Percentiles rank a stretch among this genome's conserved stretches.
phyloP scores from a whole-genome alignment of 2,329 filamentous ascomycete species.

The Cyphellophora europaea region DNA sequence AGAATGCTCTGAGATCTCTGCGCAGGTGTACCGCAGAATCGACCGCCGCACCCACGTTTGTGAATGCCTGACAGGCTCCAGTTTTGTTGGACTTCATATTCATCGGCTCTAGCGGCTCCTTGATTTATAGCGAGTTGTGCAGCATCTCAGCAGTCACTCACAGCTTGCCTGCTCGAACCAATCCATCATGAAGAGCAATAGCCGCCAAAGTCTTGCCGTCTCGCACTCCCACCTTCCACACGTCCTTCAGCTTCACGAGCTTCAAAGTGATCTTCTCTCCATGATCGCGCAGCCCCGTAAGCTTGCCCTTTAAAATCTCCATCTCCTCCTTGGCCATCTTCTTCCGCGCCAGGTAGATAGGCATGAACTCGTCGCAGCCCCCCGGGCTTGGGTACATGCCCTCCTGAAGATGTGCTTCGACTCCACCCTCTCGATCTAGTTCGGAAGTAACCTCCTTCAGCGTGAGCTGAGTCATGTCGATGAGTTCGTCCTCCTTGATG shows the following conservation, averaged over 20 bases:
- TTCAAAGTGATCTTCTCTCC: constrained; percentile 52
- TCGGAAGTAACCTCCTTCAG: constrained; percentile 17
- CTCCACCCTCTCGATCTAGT: constrained; percentile 5
- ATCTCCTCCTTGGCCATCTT: constrained; percentile 38
- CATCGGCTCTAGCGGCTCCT: no score
- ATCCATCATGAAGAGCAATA: constrained; percentile 44
- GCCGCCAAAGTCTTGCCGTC: constrained; percentile 50
- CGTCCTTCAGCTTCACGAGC: constrained; percentile 38
- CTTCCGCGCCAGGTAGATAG: constrained; percentile 47
- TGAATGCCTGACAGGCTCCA: no score
- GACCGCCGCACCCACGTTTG: no score
- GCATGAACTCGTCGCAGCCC: constrained; percentile 51
- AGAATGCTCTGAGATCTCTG: no score
- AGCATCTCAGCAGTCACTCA: no score
- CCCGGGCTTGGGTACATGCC: constrained; percentile 47
- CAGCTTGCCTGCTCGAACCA: constrained; percentile 39
- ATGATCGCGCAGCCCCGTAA: constrained; percentile 43
- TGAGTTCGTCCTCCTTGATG: constrained; percentile 39
- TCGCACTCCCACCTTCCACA: constrained; percentile 46
- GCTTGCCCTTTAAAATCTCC: constrained; percentile 39
- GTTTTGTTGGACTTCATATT: no score
- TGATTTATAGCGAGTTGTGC: no score
- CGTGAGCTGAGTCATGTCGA: constrained; percentile 46
- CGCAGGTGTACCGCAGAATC: no score
- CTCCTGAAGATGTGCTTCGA: constrained; percentile 29